Base-by-base conservation (phyloP, 495 filamentous ascomycete species). In the Recurvomyces mirabilis region DNA sequence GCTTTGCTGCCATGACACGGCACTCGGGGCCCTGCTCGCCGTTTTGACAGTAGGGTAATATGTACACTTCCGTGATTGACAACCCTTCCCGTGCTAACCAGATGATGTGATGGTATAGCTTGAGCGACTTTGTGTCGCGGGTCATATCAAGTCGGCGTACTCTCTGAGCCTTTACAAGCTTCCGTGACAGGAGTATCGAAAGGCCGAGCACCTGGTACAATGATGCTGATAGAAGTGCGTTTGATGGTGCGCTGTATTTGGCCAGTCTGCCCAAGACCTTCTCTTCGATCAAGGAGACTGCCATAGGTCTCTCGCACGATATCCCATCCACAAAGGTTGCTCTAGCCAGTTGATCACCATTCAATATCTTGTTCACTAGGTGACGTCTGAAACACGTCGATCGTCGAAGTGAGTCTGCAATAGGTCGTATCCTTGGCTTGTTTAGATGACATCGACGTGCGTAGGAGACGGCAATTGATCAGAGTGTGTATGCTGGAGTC, bases 81-180 rank as follows among this genome's bases (percentile, higher is more conserved):
- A 96, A 70, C 5, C 91, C 91, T 66, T 98, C 93, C 5, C 89
- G 79, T 1, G 91, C 81, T 29, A 96, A 78, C 87, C 88, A 98
- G 43, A 96, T 77, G 57, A 96, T 95, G 62, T 91, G 85, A 53
- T 91, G 82, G 57, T 93, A 87, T 4, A 86, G 69, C 53, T 89
- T 77, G 5, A 94, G 72, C 0, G 84, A 84, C 52, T 85, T 83
- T 1, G 84, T 85, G 57, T 82, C 73, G 7, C 82, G 75, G 5
- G 79, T 81, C 1, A 79, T 76, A 55, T 94, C 88, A 1, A 85
- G 69, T 41, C 81, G 80, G n/a, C 89, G 83, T 28, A 89, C 70
- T 54, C 85, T 83, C 43, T 84, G 76, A 12, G 89, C 91, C 14
- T 77, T 78, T 38, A 91, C 68, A 7, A 95, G 79, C 55, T 93